These are phyloP conservation scores for Davidsoniella australis DNA, from an alignment of 2,329 filamentous ascomycete genomes.

Conservation along the genomic window DNA sequence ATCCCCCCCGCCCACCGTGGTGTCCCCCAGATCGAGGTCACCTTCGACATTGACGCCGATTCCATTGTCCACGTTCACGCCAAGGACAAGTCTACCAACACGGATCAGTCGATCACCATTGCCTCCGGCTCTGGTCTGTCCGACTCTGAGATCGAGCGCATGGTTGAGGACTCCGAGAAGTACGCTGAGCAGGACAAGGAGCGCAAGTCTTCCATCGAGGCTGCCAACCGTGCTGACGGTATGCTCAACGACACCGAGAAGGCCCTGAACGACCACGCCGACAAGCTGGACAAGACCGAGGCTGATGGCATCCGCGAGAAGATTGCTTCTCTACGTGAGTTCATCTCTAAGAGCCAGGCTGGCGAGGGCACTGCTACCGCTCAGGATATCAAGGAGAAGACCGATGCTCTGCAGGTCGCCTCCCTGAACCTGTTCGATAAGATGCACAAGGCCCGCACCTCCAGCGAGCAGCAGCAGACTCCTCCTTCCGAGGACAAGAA, in stretches of 20 bases:
- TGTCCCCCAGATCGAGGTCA: slow-evolving; percentile 93
- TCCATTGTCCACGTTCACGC: slow-evolving; percentile 95
- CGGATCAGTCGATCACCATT: slow-evolving; percentile 99
- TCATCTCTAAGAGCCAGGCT: slow-evolving; percentile 84
- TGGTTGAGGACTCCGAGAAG: slow-evolving; percentile 96
- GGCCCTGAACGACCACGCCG: slow-evolving; percentile 89
- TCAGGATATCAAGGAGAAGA: slow-evolving; percentile 90
- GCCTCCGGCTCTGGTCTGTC: slow-evolving; percentile 94
- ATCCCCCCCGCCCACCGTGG: slow-evolving; percentile 92
- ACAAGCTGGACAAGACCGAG: slow-evolving; percentile 93
- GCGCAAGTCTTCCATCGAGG: slow-evolving; percentile 87
- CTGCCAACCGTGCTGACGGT: slow-evolving; percentile 92
- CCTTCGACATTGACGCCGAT: slow-evolving; percentile 96
- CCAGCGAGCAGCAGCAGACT: slow-evolving; percentile 39
- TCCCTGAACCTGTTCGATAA: slow-evolving; percentile 97
- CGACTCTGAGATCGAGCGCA: slow-evolving; percentile 83
- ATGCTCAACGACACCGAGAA: slow-evolving; percentile 97
- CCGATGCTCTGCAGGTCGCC: slow-evolving; percentile 89
- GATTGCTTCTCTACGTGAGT: slow-evolving; percentile 70
- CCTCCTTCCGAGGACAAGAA: slow-evolving; percentile 51
- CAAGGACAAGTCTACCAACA: slow-evolving; percentile 98
- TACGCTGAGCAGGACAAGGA: slow-evolving; percentile 91
- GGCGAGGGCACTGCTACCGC: slow-evolving; percentile 76
- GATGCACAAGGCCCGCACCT: slow-evolving; percentile 90
- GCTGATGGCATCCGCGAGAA: slow-evolving; percentile 87